These are phyloP conservation scores for Suhomyces ambrosiae DNA, from an alignment of 1,139 yeast genomes.

Conservation along the genomic window DNA sequence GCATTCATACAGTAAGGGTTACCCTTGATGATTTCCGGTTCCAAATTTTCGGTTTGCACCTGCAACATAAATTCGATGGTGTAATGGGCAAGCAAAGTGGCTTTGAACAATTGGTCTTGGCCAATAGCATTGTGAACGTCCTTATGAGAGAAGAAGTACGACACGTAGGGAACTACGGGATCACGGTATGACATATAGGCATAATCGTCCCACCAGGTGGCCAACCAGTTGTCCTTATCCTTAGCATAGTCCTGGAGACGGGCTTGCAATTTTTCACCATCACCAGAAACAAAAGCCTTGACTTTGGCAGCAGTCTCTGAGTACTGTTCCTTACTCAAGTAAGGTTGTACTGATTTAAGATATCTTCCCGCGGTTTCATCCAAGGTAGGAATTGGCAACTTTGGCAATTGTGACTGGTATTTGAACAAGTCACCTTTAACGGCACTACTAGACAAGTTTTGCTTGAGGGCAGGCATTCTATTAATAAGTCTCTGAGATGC, in stretches of 20 bases:
- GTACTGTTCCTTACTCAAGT: slow-evolving; percentile 54
- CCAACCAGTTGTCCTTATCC: slow-evolving; percentile 83
- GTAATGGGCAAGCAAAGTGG: slow-evolving; percentile 61
- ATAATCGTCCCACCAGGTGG: slow-evolving; percentile 91
- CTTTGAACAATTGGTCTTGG: slow-evolving; percentile 72
- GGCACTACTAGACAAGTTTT: slow-evolving; percentile 34
- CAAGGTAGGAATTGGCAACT: slow-evolving; percentile 84
- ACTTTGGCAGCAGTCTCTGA: slow-evolving; percentile 60
- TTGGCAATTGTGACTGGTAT: slow-evolving; percentile 75
- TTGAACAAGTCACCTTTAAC: slow-evolving; percentile 70
- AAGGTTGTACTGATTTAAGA: slow-evolving; percentile 73
- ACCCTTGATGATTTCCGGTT: slow-evolving; percentile 79
- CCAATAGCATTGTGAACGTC: slow-evolving; percentile 60
- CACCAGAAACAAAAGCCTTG: slow-evolving; percentile 67
- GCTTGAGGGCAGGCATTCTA: slow-evolving; percentile 15
- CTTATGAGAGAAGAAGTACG: slow-evolving; percentile 86
- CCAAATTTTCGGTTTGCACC: slow-evolving; percentile 61
- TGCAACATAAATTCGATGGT: slow-evolving; percentile 57
- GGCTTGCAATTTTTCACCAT: slow-evolving; percentile 68
- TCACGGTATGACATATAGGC: slow-evolving; percentile 91
- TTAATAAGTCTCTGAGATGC: slow-evolving; percentile 10
- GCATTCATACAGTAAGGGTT: slow-evolving; percentile 93
- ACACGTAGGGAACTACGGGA: slow-evolving; percentile 91
- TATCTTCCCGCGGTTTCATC: slow-evolving; percentile 72
- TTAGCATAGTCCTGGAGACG: slow-evolving; percentile 62